phyloP scores from a whole-genome alignment of 2,329 filamentous ascomycete species.

The Talaromyces islandicus region DNA sequence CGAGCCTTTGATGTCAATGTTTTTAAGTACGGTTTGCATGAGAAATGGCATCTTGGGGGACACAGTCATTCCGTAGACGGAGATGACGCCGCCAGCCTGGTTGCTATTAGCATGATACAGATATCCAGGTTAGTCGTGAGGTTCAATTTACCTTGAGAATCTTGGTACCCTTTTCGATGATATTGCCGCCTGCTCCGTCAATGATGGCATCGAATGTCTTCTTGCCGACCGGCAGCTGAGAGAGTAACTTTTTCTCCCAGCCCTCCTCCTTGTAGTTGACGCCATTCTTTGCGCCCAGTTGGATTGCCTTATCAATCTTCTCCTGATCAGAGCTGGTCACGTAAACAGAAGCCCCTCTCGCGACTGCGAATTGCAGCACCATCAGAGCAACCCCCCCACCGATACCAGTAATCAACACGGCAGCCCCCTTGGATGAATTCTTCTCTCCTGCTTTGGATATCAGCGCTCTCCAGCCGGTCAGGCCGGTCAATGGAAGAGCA shows the following conservation, averaged over 20 bases:
- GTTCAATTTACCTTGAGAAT: constrained; percentile 57
- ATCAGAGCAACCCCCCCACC: constrained; percentile 86
- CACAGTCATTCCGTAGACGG: constrained; percentile 86
- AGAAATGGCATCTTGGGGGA: constrained; percentile 78
- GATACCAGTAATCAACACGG: constrained; percentile 83
- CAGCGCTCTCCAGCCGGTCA: constrained; percentile 84
- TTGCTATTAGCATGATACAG: constrained; percentile 13
- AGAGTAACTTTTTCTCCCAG: constrained; percentile 73
- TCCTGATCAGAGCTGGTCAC: constrained; percentile 69
- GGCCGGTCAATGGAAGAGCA: constrained; percentile 73
- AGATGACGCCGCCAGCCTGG: constrained; percentile 71
- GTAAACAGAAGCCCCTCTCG: constrained; percentile 68
- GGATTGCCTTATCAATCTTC: constrained; percentile 66
- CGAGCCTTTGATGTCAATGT: constrained; percentile 76
- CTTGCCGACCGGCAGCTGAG: constrained; percentile 55
- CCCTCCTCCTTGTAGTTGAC: constrained; percentile 70
- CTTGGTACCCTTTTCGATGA: constrained; percentile 62
- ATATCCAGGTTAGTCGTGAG: not conserved
- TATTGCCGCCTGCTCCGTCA: constrained; percentile 83
- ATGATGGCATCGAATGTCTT: constrained; percentile 74
- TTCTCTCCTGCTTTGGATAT: constrained; percentile 67
- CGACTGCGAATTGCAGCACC: constrained; percentile 72
- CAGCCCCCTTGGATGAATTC: constrained; percentile 52
- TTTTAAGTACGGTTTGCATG: constrained; percentile 78
- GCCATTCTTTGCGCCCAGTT: constrained; percentile 73